phyloP scores from a whole-genome alignment of 441 rosid species.

The Geranium incanum region DNA sequence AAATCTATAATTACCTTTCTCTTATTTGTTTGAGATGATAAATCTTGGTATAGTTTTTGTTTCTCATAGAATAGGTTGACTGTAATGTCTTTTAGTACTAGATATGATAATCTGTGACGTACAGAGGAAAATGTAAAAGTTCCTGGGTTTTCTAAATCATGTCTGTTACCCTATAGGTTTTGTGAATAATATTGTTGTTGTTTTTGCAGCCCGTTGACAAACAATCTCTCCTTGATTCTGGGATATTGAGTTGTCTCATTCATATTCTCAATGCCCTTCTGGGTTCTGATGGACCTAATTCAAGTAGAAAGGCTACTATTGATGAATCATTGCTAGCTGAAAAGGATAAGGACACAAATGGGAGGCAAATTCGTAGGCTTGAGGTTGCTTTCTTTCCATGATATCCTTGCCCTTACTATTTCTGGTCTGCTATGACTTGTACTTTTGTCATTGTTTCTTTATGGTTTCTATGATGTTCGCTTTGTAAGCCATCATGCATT shows the following conservation, averaged over 20 bases:
- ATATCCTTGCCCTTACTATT: neutral
- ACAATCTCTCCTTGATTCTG: conserved; percentile 96
- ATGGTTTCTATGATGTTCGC: neutral
- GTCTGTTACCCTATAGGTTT: conserved; percentile 14
- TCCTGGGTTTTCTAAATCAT: neutral
- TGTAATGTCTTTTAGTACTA: neutral
- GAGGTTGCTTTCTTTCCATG: conserved; percentile 50
- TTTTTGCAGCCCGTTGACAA: conserved; percentile 82
- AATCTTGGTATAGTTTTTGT: neutral
- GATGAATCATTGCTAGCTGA: conserved; percentile 30
- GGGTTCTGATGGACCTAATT: conserved; percentile 43
- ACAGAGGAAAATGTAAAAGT: neutral
- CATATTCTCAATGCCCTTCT: conserved; percentile 68
- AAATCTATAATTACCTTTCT: neutral
- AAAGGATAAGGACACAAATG: conserved; percentile 35
- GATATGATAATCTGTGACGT: neutral
- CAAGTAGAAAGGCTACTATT: conserved; percentile 27
- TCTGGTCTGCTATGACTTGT: neutral
- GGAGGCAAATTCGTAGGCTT: conserved; percentile 51
- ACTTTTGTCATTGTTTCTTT: neutral
- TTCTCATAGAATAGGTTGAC: neutral
- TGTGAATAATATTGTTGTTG: conserved; percentile 12
- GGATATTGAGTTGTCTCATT: conserved; percentile 92
- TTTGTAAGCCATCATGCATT: neutral
- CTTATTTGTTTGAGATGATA: neutral